Percentiles rank a stretch among this genome's conserved stretches.
phyloP scores from a whole-genome alignment of 2,329 filamentous ascomycete species.

The Fusarium pseudograminearum region DNA sequence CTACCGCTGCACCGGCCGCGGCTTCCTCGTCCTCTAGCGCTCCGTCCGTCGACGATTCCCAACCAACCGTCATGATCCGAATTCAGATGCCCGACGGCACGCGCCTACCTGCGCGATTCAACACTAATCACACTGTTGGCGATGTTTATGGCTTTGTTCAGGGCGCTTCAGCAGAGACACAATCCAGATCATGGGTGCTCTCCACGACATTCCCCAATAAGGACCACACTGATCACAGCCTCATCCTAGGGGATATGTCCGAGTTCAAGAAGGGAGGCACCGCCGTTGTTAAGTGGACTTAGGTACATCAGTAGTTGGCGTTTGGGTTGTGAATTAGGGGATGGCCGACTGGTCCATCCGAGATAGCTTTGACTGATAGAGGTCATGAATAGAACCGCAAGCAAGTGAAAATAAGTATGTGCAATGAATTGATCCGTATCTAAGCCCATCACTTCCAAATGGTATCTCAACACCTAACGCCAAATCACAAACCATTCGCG shows the following conservation, averaged over 20 bases:
- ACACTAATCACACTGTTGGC: slow-evolving; percentile 80
- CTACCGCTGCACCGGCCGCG: slow-evolving; percentile 37
- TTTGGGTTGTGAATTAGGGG: slow-evolving; percentile 32
- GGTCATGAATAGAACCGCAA: slow-evolving; percentile 23
- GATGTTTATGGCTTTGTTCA: slow-evolving; percentile 82
- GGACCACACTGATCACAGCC: slow-evolving; percentile 76
- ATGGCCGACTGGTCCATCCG: slow-evolving; percentile 3
- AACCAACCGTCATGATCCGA: slow-evolving; percentile 77
- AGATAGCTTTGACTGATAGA: slow-evolving; percentile 30
- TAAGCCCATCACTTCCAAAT: slow-evolving; percentile 37
- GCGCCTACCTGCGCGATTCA: slow-evolving; percentile 82
- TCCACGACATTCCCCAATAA: slow-evolving; percentile 88
- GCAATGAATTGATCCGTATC: slow-evolving; percentile 18
- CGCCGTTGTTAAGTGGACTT: slow-evolving; percentile 71
- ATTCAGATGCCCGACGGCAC: slow-evolving; percentile 84
- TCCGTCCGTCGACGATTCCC: slow-evolving; percentile 69
- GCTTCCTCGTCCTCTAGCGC: slow-evolving; percentile 54
- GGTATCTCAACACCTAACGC: slow-evolving; percentile 49
- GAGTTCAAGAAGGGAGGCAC: slow-evolving; percentile 76
- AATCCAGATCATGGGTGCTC: slow-evolving; percentile 74
- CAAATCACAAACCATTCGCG: slow-evolving; percentile 26
- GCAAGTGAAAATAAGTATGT: not conserved
- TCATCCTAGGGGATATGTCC: slow-evolving; percentile 69
- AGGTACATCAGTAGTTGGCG: slow-evolving; percentile 33
- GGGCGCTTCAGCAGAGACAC: slow-evolving; percentile 69